Base-by-base conservation (phyloP, 257 asterid species). In the Thymus quinquecostatus region DNA sequence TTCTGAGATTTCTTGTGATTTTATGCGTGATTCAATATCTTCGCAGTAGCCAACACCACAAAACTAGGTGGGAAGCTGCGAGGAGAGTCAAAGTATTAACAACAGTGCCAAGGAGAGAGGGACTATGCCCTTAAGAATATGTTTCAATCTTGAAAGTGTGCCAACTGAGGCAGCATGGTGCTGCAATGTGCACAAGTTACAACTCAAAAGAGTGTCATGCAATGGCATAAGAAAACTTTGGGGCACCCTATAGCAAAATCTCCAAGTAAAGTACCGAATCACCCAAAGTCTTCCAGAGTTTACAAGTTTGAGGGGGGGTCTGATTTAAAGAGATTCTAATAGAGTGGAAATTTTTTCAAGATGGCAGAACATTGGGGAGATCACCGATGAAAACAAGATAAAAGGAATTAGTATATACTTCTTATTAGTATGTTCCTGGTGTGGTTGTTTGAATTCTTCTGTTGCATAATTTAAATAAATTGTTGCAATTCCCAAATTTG, bases 31-130 rank as follows among this genome's bases (percentile, higher is more conserved):
- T 57, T 56, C 53, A 56, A 56, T 45, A 40, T 45, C 27, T 30
- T 44, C 33, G 9, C 60, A 45, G 29, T 30, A 57, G 14, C 10
- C 8, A 38, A 56, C 13, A 38, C 49, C 32, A 40, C 6, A 21
- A 21, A 41, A 13, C 55, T 27, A 68, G 74, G 65, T 47, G 28
- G 59, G 40, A 68, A 65, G 59, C 33, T 44, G 49, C 41, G 6
- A 38, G 41, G 41, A 38, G 41, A 38, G 41, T 5, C 7, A 38
- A 38, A 38, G 41, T 38, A 7, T 38, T 4, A 4, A 44, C 8
- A 44, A 44, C 6, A 44, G 49, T 44, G 49, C 49, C 49, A 2
- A 44, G 49, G 49, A 44, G 9, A 7, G 40, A 36, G 40, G 40
- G 41, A 38, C 41, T 38, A 7, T 5, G 7, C 41, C 41, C 41